These are phyloP conservation scores for Tulasnella sp. DNA, from an alignment of 768 basidiomycete genomes.

Conservation along the genomic window DNA sequence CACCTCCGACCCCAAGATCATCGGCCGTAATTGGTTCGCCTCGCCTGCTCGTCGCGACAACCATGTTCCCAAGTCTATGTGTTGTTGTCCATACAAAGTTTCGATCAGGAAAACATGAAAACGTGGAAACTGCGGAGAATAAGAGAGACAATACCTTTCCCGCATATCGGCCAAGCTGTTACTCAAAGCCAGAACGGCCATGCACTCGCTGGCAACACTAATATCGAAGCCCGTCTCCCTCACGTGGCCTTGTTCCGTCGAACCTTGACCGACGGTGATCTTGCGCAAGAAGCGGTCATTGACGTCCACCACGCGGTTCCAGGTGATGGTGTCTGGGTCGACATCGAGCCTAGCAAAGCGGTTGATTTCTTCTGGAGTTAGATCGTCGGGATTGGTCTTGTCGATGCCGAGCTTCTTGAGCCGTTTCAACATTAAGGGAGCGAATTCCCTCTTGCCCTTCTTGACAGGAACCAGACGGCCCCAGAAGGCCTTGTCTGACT, in stretches of 20 bases:
- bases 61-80: conserved; percentile 79
- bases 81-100: background rate
- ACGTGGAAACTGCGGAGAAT: background rate
- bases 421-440: conserved; percentile 93
- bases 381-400: conserved; percentile 87
- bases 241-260: conserved; percentile 85
- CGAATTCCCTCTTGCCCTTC: conserved; percentile 93
- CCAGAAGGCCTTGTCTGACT: conserved; percentile 92
- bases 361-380: conserved; percentile 88
- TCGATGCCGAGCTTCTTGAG: conserved; percentile 91
- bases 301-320: conserved; percentile 95
- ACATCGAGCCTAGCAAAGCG: conserved; percentile 90
- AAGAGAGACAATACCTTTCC: conserved; percentile 46
- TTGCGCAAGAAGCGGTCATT: conserved; percentile 96
- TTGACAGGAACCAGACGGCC: conserved; percentile 85
- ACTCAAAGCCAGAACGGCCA: conserved; percentile 93
- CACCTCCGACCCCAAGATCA: conserved; percentile 91
- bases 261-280: conserved; percentile 84
- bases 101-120: conserved; percentile 15
- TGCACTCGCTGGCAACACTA: conserved; percentile 93
- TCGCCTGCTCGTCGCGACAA: conserved; percentile 86
- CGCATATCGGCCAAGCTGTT: conserved; percentile 90
- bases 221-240: conserved; percentile 95
- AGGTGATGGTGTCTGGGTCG: conserved; percentile 87
- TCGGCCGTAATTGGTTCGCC: conserved; percentile 94